Percentiles rank a stretch among this genome's conserved stretches.
phyloP scores from a whole-genome alignment of 352 stramenopile species.

The Phytophthora kernoviae region DNA sequence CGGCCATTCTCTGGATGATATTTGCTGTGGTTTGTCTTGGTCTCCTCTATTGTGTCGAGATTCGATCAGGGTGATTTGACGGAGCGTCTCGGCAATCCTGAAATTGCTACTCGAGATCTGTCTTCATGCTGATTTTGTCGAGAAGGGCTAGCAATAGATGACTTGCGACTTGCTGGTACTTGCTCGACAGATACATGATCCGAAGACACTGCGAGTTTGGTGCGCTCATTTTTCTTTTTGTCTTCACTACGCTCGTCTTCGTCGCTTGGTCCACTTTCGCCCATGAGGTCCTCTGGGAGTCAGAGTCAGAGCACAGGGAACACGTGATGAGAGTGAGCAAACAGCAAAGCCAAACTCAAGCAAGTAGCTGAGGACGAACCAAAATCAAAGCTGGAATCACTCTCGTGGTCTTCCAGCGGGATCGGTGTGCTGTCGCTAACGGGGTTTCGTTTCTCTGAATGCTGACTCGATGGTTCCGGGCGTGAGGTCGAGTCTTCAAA shows the following conservation, averaged over 20 bases:
- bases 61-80: conserved; percentile 21
- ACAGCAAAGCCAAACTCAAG: background rate
- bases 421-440: conserved; percentile 6
- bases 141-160: background rate
- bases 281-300: conserved; percentile 42
- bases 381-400: conserved; percentile 55
- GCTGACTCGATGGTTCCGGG: background rate
- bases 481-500: background rate
- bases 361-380: conserved; percentile 31
- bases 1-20: background rate
- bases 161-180: background rate
- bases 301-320: background rate
- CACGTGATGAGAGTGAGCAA: background rate
- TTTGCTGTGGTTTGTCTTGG: conserved; percentile 4
- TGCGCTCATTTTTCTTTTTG: background rate
- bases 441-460: conserved; percentile 2
- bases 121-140: conserved; percentile 14
- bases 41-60: background rate
- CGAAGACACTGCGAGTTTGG: background rate
- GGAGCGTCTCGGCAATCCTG: conserved; percentile 3
- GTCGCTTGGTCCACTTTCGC: conserved; percentile 24
- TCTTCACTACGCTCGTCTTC: conserved; percentile 19
- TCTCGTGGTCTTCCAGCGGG: conserved; percentile 3
- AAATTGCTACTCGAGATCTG: background rate
- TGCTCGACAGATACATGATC: conserved; percentile 1